Evolutionary conservation across 176 grass and related monocot genomes (phyloP).

Genomic region (Oryza punctata): DNA sequence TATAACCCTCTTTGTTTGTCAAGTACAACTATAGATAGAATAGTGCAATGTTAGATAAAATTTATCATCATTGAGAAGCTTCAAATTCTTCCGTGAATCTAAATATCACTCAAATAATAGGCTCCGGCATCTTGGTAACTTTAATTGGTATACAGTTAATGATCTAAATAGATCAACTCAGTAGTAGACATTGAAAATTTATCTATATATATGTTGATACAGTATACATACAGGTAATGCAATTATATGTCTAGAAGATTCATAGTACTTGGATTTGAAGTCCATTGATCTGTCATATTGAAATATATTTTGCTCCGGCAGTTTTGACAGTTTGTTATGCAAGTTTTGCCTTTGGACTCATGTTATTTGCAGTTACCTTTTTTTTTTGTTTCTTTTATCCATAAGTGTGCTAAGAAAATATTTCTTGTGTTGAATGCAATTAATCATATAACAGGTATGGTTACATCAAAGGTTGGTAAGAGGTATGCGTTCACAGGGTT

Average conservation of each 20-base stretch:
- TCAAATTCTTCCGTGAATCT: constrained; percentile 18
- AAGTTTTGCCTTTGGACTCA: background rate
- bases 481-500: constrained; percentile 96
- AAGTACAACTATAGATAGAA: background rate
- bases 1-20: background rate
- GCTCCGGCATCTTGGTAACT: background rate
- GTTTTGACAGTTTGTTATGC: background rate
- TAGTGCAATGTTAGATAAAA: background rate
- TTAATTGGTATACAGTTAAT: background rate
- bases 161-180: constrained; percentile 17
- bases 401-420: constrained; percentile 20
- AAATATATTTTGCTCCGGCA: constrained; percentile 19
- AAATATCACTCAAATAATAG: background rate
- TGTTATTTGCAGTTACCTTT: constrained; percentile 11
- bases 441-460: constrained; percentile 66
- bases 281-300: background rate
- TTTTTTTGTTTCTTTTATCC: background rate
- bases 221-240: background rate
- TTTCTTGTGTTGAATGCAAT: constrained; percentile 32
- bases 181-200: background rate
- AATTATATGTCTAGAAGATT: constrained; percentile 6
- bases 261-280: background rate
- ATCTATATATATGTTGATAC: background rate
- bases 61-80: background rate
- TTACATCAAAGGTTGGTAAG: constrained; percentile 96